Conservation (phyloP, 2,329 filamentous ascomycete species). For the Fusarium sp. region DNA sequence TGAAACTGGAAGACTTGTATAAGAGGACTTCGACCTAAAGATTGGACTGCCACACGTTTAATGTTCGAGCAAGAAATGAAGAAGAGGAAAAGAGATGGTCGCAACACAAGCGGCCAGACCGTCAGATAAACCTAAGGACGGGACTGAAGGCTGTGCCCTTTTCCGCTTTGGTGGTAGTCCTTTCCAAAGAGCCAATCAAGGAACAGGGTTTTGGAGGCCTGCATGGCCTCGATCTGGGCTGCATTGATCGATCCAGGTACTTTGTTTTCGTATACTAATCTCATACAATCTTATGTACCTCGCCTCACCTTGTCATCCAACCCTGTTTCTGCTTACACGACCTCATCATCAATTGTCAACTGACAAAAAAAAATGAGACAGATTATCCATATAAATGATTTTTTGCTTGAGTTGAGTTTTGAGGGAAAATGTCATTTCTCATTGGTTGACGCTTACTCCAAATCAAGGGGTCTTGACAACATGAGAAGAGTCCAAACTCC, state of each 20-base stretch:
- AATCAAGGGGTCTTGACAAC: too few species aligned
- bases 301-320: neutral
- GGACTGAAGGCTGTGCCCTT: conserved; percentile 26
- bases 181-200: conserved; percentile 33
- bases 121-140: conserved; percentile 23
- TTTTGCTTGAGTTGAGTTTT: neutral
- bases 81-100: neutral
- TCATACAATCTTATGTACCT: fast-evolving
- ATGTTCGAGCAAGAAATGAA: neutral
- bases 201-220: neutral
- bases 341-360: neutral
- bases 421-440: neutral
- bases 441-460: neutral
- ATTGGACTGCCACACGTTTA: too few species aligned
- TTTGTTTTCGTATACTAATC: fast-evolving
- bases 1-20: neutral
- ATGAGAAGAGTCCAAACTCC: too few species aligned
- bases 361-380: too few species aligned
- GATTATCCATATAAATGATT: too few species aligned
- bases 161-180: conserved; percentile 8
- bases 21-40: too few species aligned
- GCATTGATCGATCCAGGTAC: neutral
- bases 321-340: neutral
- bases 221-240: conserved; percentile 20
- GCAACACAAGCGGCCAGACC: conserved; percentile 18